phyloP scores from a whole-genome alignment of 208 protist genomes.

The Crithidia sp. region DNA sequence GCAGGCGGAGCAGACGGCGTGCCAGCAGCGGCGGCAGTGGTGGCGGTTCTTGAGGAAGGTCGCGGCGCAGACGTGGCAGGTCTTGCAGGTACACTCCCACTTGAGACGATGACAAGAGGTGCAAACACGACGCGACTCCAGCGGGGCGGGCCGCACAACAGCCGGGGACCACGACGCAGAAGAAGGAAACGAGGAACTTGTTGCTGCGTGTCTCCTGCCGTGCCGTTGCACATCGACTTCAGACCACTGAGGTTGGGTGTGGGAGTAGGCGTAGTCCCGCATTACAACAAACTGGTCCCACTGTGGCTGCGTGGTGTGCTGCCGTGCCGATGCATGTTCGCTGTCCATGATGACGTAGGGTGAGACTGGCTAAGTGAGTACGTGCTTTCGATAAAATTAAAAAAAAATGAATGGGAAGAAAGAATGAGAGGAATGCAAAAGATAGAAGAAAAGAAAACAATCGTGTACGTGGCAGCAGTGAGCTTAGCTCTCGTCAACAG shows the following conservation, averaged over 20 bases:
- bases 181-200: not conserved
- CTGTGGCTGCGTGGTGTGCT: slow-evolving; percentile 39
- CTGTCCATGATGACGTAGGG: not conserved
- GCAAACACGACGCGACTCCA: slow-evolving; percentile 46
- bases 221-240: not conserved
- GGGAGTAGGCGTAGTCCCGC: slow-evolving; percentile 54
- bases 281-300: slow-evolving; percentile 37
- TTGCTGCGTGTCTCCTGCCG: not conserved
- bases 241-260: slow-evolving; percentile 61
- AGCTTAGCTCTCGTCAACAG: too few species aligned
- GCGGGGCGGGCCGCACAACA: slow-evolving; percentile 34
- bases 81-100: slow-evolving; percentile 53
- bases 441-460: not conserved
- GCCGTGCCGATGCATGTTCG: not conserved
- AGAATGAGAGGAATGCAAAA: not conserved
- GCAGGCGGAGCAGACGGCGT: slow-evolving; percentile 62
- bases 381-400: not conserved
- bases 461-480: too few species aligned
- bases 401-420: not conserved
- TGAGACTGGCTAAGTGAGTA: not conserved
- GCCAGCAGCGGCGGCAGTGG: slow-evolving; percentile 82
- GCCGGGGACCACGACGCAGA: slow-evolving; percentile 10
- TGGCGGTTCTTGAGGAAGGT: slow-evolving; percentile 46
- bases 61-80: slow-evolving; percentile 47
- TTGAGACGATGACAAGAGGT: slow-evolving; percentile 50